Conservation (phyloP, 306 rosid species). For the Alnus glutinosa region DNA sequence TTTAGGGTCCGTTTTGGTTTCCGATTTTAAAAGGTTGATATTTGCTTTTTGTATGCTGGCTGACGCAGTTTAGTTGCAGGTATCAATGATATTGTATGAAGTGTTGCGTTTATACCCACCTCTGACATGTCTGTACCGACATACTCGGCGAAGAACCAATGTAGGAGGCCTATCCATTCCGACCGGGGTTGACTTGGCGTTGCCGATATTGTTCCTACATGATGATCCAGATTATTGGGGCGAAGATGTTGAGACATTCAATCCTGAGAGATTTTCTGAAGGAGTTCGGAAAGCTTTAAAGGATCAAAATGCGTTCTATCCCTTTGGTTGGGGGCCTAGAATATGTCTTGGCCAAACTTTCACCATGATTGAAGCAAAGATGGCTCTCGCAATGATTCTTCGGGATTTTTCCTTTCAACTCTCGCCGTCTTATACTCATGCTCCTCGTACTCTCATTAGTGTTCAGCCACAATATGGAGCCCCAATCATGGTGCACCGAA, state of each 20-base stretch:
- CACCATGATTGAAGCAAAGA: conserved; percentile 46
- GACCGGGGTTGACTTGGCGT: conserved; percentile 30
- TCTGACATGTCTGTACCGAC: conserved; percentile 1
- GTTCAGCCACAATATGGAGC: conserved; percentile 49
- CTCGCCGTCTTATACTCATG: conserved; percentile 51
- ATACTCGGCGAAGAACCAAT: conserved; percentile 18
- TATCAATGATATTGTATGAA: conserved; percentile 29
- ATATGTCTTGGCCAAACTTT: conserved; percentile 52
- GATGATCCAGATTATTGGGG: conserved; percentile 42
- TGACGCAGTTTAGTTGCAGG: conserved; percentile 2
- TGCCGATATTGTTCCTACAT: conserved; percentile 34
- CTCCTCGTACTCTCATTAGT: conserved; percentile 31
- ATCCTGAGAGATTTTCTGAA: conserved; percentile 46
- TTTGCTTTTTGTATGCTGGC: too few species aligned
- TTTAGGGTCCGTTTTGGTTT: too few species aligned
- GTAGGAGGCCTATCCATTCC: conserved; percentile 40
- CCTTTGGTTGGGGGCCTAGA: conserved; percentile 57
- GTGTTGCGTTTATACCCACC: conserved; percentile 35
- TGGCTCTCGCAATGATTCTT: conserved; percentile 47
- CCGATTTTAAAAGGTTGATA: too few species aligned
- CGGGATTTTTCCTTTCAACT: conserved; percentile 50
- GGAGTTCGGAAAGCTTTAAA: conserved; percentile 41
- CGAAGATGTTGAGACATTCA: conserved; percentile 36
- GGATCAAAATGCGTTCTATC: conserved; percentile 37
- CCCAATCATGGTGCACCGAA: conserved; percentile 32